Evolutionary conservation across 2,329 filamentous ascomycete species (phyloP), one percentile per base, ranked within the genome.

Genomic region (Aspergillus hortae): DNA sequence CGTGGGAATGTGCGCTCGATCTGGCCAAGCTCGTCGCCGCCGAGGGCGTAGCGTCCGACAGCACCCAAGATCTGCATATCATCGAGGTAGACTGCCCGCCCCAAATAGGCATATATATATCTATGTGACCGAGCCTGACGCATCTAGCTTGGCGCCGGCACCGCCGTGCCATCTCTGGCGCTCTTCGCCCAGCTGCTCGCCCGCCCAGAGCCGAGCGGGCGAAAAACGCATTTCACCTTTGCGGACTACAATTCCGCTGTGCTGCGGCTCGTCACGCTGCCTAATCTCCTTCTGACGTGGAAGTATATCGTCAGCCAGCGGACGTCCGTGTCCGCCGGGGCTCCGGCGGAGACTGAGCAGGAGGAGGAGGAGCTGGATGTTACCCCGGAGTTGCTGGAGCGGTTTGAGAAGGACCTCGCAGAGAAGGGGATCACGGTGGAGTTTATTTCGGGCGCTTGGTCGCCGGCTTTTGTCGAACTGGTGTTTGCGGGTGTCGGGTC

Each of bases 1-100:
- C 83, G 15, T 87, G 84, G 84, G 84, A 87, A 68, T 86, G 83
- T 66, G 79, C 81, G 10, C 58, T 84, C 40, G 83, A 86, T 59
- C 74, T 87, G 11, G 82, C 80, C 0, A 76, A 72, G 49, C 55
- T 69, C 43, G 55, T 67, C 30, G 48, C 54, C 17, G 49, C 41
- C 12, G 62, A 67, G 27, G 52, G 60, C 35, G 40, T 46, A 9
- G 44, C 54, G 19, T 35, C 49, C 12, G n/a, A 12, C 14, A 52
- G 41, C 14, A 38, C 15, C 10, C 41, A 51, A 7, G 56, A 63
- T 17, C 65, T 76, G 44, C 78, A 82, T 56, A 56, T 71, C 46
- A 66, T 72, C 40, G 70, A 72, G 62, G 68, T 73, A 50, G 12
- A 63, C 11, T 40, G 15, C 25, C 38, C 23, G 11, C 11, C n/a